phyloP scores from a whole-genome alignment of 176 grass and related monocot species.

The Oropetium thomaeum region DNA sequence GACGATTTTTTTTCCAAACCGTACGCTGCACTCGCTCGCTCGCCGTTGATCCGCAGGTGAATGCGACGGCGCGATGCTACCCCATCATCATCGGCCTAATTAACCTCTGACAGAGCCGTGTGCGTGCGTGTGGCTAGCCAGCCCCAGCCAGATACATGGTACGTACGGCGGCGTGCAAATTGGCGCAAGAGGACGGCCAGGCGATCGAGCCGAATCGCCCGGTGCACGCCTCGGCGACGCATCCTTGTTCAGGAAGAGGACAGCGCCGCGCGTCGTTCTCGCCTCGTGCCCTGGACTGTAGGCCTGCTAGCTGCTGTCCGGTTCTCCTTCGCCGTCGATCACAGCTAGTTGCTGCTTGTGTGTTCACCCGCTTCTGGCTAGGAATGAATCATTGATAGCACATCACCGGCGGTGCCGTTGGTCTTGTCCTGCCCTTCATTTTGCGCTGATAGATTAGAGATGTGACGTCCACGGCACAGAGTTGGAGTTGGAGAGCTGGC shows the following conservation, averaged over 20 bases:
- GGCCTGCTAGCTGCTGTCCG: neutral
- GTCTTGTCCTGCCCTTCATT: neutral
- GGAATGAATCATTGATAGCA: neutral
- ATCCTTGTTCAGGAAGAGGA: neutral
- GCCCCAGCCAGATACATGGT: neutral
- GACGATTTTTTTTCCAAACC: neutral
- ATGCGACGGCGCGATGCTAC: neutral
- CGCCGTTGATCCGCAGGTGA: slow-evolving; percentile 21
- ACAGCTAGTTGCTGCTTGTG: too few relatives aligned
- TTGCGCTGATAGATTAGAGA: too few relatives aligned
- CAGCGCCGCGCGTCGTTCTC: neutral
- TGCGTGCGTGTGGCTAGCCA: neutral
- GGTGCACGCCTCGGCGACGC: too few relatives aligned
- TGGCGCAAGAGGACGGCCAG: neutral
- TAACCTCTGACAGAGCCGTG: neutral
- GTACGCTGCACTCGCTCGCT: neutral
- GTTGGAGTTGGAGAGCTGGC: too few relatives aligned
- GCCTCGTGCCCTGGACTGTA: neutral
- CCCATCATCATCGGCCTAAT: too few relatives aligned
- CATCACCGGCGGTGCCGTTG: neutral
- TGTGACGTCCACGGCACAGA: neutral
- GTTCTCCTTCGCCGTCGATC: neutral
- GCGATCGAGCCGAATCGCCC: neutral
- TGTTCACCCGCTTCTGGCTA: neutral
- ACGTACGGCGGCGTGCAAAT: neutral